Evolutionary conservation across 2,329 filamentous ascomycete genomes (phyloP), one percentile per base, ranked within the genome.

Genomic region (Epichloe uncinata): DNA sequence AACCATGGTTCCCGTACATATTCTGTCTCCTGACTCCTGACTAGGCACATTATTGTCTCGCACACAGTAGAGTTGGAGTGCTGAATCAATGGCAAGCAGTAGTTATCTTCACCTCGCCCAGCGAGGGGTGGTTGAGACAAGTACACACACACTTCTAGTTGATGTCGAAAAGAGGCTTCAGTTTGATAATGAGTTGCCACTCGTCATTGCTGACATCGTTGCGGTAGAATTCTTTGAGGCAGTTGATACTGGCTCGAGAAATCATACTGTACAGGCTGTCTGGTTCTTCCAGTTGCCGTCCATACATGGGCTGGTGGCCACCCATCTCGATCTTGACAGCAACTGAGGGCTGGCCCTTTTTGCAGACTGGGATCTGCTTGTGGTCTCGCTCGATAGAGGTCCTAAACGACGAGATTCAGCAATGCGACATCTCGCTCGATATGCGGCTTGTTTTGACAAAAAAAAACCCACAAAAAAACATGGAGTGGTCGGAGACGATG

Each of bases 311-410:
- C 73, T 98, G 93, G 65, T 91, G 87, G 52, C 83, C 72, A 49
- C 89, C 91, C 79, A 83, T 84, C 72, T 98, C 94, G 61, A 98
- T 94, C 77, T 98, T 98, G 73, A 98, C 77, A 18, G 93, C 93
- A 9, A 98, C 94, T 1, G 89, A 94, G n/a, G 94, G 93, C 63
- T 95, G 87, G 48, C 91, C 91, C 72, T 89, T 91, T 98, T 98
- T 98, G 74, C 88, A 95, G 51, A 95, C 77, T 9, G 77, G 79
- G 57, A 98, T 84, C 56, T 93, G 82, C 73, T 98, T 98, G 78
- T 98, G 93, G 58, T 98, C 94, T 64, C 94, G 84, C 69, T 98
- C 91, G 63, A 98, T 98, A 2, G 85, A 90, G 50, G 87, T 87
- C n/a, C 90, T 95, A 11, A 7, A 43, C 5, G 13, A 37, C 4